Evolutionary conservation across 495 filamentous ascomycete genomes (phyloP), one percentile per base, ranked within the genome.

Genomic region (Penicillium ochrochloron): DNA sequence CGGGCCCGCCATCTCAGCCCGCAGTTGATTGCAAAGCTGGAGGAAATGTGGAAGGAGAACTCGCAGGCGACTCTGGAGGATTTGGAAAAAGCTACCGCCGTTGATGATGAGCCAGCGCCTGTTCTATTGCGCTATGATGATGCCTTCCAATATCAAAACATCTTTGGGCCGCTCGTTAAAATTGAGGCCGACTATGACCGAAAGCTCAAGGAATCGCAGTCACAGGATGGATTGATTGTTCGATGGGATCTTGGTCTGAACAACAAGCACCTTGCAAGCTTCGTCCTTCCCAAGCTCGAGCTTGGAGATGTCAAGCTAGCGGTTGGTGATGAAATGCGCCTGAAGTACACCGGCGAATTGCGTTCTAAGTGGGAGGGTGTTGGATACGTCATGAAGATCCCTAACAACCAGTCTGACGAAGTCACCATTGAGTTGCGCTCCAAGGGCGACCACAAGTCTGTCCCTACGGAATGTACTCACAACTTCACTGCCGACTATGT

Each of bases 141-240:
- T 77, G 93, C 95, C 1, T 99, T 92, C 75, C 95, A 99, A 66
- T 99, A 99, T 70, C 95, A 99, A 76, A 99, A 99, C 68, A 94
- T 98, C 25, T 99, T 99, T 71, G 95, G 95, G 0, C 95, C 95
- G 1, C 84, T 99, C 5, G 95, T 99, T 63, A 99, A 99, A 78
- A 98, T 99, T 73, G 95, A 99, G 75, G 96, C 95, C n/a, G 95
- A 99, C 76, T 99, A 99, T 71, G 95, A 99, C 75, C 92, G 94
- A 67, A 98, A 99, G 78, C 82, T 99, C 57, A 99, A 99, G 79
- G 95, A 99, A 76, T 92, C 96, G 4, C 95, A 99, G 75, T 96
- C 92, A 4, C 96, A 98, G 76, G 95, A 99, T 79, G 89, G 90
- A 25, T 80, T 99, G 35, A 85, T 96, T 70, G 94, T 98, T 64